A percentile compares a stretch with the other conserved stretches of the same genome.
phyloP scores from a whole-genome alignment of 139 green algal genomes.

The Micractinium sp. region DNA sequence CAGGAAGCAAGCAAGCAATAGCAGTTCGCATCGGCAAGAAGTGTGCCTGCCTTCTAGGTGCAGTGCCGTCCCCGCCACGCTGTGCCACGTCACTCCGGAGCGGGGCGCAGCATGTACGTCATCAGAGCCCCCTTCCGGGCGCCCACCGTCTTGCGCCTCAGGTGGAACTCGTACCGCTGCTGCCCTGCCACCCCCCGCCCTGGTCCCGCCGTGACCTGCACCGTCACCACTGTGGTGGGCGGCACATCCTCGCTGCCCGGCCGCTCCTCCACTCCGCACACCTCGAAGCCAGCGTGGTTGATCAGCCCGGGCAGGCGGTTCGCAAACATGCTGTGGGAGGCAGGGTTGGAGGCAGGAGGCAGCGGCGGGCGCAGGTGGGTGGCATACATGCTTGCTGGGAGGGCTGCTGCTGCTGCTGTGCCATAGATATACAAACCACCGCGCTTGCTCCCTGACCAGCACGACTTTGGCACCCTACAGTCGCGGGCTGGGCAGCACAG shows the following conservation, averaged over 20 bases:
- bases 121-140: conserved; percentile 66
- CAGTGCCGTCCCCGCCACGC: background rate
- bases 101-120: conserved; percentile 37
- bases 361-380: background rate
- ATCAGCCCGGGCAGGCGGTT: conserved; percentile 54
- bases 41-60: background rate
- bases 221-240: background rate
- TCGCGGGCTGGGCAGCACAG: too few relatives aligned
- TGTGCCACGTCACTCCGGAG: background rate
- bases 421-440: background rate
- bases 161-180: conserved; percentile 40
- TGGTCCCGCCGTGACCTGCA: conserved; percentile 35
- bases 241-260: background rate
- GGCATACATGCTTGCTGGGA: background rate
- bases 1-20: too few relatives aligned
- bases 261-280: conserved; percentile 13
- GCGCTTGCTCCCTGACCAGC: too few relatives aligned
- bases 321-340: conserved; percentile 39
- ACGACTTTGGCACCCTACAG: too few relatives aligned
- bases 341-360: background rate
- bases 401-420: background rate
- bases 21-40: too few relatives aligned
- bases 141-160: conserved; percentile 56
- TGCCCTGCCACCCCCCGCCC: background rate
- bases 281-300: conserved; percentile 31